Evolutionary conservation across 495 filamentous ascomycete species (phyloP).

Genomic region (Penicillium coffeae): DNA sequence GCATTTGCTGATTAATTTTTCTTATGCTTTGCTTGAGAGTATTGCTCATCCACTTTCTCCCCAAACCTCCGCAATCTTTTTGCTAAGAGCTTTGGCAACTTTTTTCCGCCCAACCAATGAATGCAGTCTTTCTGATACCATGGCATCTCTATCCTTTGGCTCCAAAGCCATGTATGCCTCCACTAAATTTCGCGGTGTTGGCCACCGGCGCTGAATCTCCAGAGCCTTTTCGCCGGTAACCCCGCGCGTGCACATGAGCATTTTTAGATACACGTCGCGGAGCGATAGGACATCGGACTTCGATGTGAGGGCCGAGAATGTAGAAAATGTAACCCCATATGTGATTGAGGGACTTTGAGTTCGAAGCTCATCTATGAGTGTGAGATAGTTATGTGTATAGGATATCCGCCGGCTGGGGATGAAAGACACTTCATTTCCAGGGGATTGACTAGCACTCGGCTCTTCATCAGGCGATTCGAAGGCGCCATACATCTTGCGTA

Average conservation of each 20-base stretch:
- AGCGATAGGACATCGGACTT: constrained; percentile 73
- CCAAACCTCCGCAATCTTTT: constrained; percentile 75
- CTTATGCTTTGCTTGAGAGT: not conserved
- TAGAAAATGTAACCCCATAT: constrained; percentile 66
- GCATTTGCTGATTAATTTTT: not conserved
- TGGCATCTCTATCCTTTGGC: constrained; percentile 41
- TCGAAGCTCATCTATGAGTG: constrained; percentile 55
- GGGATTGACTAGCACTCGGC: constrained; percentile 1
- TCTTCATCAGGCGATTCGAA: constrained; percentile 24
- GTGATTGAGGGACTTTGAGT: constrained; percentile 42
- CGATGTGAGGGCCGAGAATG: constrained; percentile 66
- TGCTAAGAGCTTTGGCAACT: constrained; percentile 58
- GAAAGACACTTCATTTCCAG: constrained; percentile 28
- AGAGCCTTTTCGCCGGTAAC: constrained; percentile 79
- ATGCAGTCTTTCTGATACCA: constrained; percentile 52
- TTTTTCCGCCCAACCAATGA: constrained; percentile 64
- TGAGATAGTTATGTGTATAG: constrained; percentile 64
- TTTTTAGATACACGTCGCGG: constrained; percentile 75
- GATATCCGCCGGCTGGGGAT: constrained; percentile 66
- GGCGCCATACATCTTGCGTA: constrained; percentile 62
- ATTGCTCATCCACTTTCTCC: constrained; percentile 30
- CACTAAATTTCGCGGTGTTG: constrained; percentile 65
- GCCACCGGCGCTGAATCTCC: constrained; percentile 73
- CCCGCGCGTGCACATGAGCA: constrained; percentile 80
- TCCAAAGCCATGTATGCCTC: constrained; percentile 59